phyloP scores from a whole-genome alignment of 1,284 basidiomycete genomes.

The Rhodotorula glutinis region DNA sequence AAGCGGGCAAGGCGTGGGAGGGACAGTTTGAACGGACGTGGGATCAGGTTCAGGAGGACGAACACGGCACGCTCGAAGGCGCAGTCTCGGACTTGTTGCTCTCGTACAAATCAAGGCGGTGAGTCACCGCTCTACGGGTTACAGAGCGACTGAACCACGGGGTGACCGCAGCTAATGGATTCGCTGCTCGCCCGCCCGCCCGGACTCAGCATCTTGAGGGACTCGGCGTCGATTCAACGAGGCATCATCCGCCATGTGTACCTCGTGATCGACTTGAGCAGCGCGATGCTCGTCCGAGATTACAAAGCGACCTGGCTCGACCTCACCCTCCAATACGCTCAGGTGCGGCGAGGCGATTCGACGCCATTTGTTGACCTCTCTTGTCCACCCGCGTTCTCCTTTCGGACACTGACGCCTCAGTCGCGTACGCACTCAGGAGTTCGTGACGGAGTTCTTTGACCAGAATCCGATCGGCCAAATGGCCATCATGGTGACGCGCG shows the following conservation, averaged over 20 bases:
- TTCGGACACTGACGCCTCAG: too few relatives aligned
- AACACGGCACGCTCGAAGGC: slow-evolving; percentile 80
- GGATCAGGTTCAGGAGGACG: slow-evolving; percentile 97
- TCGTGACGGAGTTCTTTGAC: slow-evolving; percentile 96
- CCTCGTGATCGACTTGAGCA: slow-evolving; percentile 82
- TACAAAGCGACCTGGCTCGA: slow-evolving; percentile 91
- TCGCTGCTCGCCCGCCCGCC: too few relatives aligned
- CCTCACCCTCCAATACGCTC: slow-evolving; percentile 78
- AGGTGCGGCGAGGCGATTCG: too few relatives aligned
- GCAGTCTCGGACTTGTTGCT: slow-evolving; percentile 87
- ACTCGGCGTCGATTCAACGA: slow-evolving; percentile 80
- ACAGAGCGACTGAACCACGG: neutral
- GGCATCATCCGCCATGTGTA: slow-evolving; percentile 95
- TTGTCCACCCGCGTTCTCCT: too few relatives aligned
- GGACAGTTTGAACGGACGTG: slow-evolving; percentile 89
- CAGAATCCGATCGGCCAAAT: slow-evolving; percentile 99
- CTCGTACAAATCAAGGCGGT: slow-evolving; percentile 77
- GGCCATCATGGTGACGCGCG: slow-evolving; percentile 84
- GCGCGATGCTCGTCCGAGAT: slow-evolving; percentile 91
- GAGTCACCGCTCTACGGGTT: slow-evolving; percentile 31
- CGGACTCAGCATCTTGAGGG: slow-evolving; percentile 60
- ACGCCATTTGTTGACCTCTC: too few relatives aligned
- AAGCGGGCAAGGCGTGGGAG: slow-evolving; percentile 78
- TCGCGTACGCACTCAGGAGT: too few relatives aligned
- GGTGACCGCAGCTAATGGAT: too few relatives aligned